Evolutionary conservation across 169 alveolate species (phyloP), one percentile per base, ranked within the genome.

Genomic region (Toxoplasma gondii): DNA sequence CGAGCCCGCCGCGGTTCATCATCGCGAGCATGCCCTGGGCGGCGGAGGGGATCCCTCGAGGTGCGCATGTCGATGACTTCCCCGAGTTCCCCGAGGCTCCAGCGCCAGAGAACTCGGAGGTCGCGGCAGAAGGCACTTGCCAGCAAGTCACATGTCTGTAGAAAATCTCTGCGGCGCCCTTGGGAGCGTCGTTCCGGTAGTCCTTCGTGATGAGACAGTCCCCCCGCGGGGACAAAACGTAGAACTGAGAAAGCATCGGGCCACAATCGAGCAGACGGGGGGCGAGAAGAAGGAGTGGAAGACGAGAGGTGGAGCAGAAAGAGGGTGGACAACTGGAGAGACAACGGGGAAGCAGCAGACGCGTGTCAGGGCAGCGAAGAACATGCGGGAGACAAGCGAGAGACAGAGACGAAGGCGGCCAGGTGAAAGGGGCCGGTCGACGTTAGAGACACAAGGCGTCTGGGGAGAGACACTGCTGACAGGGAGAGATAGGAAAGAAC

Each of bases 171-270:
- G 98, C 98, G 38, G 98, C 97, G 39, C 98, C 98, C 94, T 96
- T 96, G 45, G 96, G 96, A 58, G 98, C 96, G 90, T 98, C 99
- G 0, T 98, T 97, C 80, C 99, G 95, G 92, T 98, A 99, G 94
- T 98, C 99, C 88, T 99, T 92, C 53, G 94, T 98, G 64, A 99
- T 97, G 44, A 99, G 97, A 12, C 99, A 98, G 94, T 99, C 99
- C 53, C 99, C 99, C 94, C 99, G 97, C 24, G 98, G 97, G 44
- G 99, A 98, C 84, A 99, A 93, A 34, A 99, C 97, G 88, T 98
- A 98, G 91, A 99, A 95, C 97, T 99, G 98, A 31, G 99, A 97
- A 41, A 98, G 91, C 98, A 93, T 93, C 19, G 54, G 24, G 91
- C 19, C 2, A 10, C 67, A 16, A 7, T 69, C 24, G 10, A 9